These are phyloP conservation scores for Psilocybe azurescens DNA, from an alignment of 768 basidiomycete species.

Conservation along the genomic window DNA sequence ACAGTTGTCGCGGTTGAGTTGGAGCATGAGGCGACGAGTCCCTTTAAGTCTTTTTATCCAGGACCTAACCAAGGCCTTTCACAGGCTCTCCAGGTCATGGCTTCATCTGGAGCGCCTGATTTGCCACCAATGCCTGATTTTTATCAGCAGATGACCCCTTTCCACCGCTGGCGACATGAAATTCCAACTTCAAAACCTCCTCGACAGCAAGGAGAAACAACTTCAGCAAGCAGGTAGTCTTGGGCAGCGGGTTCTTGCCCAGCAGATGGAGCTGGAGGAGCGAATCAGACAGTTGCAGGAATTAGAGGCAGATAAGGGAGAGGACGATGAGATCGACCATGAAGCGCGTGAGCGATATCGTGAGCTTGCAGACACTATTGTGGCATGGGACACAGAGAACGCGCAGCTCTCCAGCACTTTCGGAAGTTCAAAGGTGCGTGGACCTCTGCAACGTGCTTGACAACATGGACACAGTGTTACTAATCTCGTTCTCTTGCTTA, in stretches of 20 bases:
- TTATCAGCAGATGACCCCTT: constrained; percentile 37
- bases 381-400: constrained; percentile 82
- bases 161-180: constrained; percentile 65
- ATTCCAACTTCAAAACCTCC: constrained; percentile 66
- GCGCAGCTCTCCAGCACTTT: constrained; percentile 74
- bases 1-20: constrained; percentile 28
- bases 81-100: constrained; percentile 28
- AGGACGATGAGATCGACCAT: constrained; percentile 66
- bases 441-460: background rate
- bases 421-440: constrained; percentile 62
- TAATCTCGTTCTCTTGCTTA: constrained; percentile 26
- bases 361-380: constrained; percentile 77
- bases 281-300: constrained; percentile 85
- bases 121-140: constrained; percentile 48
- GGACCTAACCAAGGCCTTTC: constrained; percentile 24
- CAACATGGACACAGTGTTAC: background rate
- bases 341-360: constrained; percentile 77
- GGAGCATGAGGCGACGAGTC: constrained; percentile 19
- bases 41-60: constrained; percentile 21
- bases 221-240: constrained; percentile 90
- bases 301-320: constrained; percentile 63
- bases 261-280: constrained; percentile 93
- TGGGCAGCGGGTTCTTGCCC: constrained; percentile 91
- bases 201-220: constrained; percentile 92
- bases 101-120: constrained; percentile 27